phyloP scores from a whole-genome alignment of 352 stramenopile species.

The Aphanomyces cochlioides region DNA sequence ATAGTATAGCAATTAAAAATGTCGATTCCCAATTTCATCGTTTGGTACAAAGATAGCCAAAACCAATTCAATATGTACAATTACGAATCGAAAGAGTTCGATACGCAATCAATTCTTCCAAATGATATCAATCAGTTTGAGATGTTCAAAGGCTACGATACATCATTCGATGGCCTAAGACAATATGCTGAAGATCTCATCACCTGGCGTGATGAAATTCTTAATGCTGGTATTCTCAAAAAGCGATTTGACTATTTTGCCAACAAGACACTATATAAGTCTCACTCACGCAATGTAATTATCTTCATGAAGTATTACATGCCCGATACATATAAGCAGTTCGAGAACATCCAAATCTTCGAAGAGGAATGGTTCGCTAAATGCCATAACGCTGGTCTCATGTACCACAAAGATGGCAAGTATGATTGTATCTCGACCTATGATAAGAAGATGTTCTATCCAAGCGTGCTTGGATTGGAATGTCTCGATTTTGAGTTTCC shows the following conservation, averaged over 20 bases:
- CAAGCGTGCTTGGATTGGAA: not conserved
- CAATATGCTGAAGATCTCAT: not conserved
- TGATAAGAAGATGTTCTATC: slow-evolving; percentile 20
- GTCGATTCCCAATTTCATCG: not conserved
- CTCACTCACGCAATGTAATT: not conserved
- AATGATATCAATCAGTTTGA: slow-evolving; percentile 23
- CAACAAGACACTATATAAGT: not conserved
- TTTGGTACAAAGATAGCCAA: not conserved
- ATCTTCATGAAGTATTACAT: slow-evolving; percentile 8
- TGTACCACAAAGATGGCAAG: not conserved
- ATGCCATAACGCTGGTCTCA: slow-evolving; percentile 5
- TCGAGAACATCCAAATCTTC: not conserved
- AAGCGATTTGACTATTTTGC: slow-evolving; percentile 2
- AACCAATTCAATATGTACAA: slow-evolving; percentile 1
- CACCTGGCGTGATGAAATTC: not conserved
- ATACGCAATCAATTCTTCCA: not conserved
- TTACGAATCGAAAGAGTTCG: not conserved
- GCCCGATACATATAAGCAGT: not conserved
- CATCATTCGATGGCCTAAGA: not conserved
- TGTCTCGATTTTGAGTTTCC: not conserved
- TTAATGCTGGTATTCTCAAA: not conserved
- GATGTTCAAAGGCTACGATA: slow-evolving; percentile 11
- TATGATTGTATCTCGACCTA: slow-evolving; percentile 20
- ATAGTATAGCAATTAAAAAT: too few species aligned
- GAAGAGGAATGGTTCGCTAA: not conserved